phyloP scores from a whole-genome alignment of 768 basidiomycete species.

The Naganishia friedmannii region DNA sequence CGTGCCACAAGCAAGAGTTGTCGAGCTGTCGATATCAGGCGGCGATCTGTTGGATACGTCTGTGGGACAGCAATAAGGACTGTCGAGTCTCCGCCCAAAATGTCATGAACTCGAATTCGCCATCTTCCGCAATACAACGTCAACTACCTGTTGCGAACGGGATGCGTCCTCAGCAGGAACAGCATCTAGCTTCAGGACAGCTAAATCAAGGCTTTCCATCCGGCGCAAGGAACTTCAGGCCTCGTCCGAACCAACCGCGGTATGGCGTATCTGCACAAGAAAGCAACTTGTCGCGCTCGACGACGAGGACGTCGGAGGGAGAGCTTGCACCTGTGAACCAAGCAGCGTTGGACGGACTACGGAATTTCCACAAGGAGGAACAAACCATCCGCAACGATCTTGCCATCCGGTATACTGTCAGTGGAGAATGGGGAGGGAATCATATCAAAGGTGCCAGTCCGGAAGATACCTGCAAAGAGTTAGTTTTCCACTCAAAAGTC shows the following conservation, averaged over 20 bases:
- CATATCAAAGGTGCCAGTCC: slow-evolving; percentile 86
- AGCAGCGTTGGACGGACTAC: slow-evolving; percentile 18
- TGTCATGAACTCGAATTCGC: background rate
- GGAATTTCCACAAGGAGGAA: slow-evolving; percentile 84
- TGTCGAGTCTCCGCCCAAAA: background rate
- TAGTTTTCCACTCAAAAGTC: slow-evolving; percentile 48
- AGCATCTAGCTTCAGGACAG: background rate
- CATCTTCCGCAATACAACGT: background rate
- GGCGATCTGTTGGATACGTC: background rate
- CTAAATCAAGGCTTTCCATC: background rate
- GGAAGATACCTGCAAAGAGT: slow-evolving; percentile 91
- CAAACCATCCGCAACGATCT: slow-evolving; percentile 97
- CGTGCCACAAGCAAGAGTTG: background rate
- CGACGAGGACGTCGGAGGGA: background rate
- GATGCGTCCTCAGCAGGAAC: slow-evolving; percentile 1
- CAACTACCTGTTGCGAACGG: background rate
- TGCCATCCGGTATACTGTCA: slow-evolving; percentile 80
- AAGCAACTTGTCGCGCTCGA: background rate
- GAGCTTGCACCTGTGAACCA: slow-evolving; percentile 1
- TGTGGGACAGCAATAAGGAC: background rate
- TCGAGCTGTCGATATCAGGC: background rate
- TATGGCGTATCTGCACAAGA: background rate
- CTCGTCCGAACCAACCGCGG: slow-evolving; percentile 2
- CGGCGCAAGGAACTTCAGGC: background rate
- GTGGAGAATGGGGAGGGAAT: slow-evolving; percentile 90